A percentile compares a stretch with the other conserved stretches of the same genome.
Conservation (phyloP, 331 rosid species). For the Phaseolus coccineus region DNA sequence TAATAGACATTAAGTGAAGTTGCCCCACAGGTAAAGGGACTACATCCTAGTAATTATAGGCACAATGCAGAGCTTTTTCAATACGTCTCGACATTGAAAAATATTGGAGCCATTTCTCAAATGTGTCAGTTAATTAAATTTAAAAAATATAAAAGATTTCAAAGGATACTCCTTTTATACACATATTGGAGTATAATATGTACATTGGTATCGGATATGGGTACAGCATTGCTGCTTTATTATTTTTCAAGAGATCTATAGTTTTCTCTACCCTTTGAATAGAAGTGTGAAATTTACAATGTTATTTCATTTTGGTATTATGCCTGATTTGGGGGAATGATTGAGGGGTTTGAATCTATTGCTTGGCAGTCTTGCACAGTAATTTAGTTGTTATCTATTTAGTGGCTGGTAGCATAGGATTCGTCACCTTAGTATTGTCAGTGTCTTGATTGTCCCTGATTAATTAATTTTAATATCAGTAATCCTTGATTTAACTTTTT, state of each 20-base stretch:
- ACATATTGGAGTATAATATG: no score
- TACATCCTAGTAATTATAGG: no score
- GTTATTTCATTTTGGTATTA: background rate
- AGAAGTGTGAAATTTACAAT: constrained; percentile 5
- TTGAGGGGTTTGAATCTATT: constrained; percentile 25
- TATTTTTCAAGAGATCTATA: background rate
- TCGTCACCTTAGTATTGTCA: constrained; percentile 8
- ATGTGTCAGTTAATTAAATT: no score
- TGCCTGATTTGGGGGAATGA: background rate
- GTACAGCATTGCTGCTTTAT: background rate
- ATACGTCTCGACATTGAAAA: no score
- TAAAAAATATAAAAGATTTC: no score
- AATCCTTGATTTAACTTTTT: constrained; percentile 37
- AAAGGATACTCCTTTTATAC: no score
- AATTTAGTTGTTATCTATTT: background rate
- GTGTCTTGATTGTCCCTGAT: constrained; percentile 7
- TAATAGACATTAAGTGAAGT: background rate
- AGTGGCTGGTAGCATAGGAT: background rate
- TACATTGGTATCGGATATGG: no score
- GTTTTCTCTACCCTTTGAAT: background rate
- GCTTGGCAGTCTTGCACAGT: constrained; percentile 15
- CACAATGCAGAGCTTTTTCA: no score
- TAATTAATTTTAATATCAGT: background rate
- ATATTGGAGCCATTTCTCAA: no score
- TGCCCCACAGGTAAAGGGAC: no score